phyloP scores from a whole-genome alignment of 352 stramenopile genomes.

The Pythium dissimile region DNA sequence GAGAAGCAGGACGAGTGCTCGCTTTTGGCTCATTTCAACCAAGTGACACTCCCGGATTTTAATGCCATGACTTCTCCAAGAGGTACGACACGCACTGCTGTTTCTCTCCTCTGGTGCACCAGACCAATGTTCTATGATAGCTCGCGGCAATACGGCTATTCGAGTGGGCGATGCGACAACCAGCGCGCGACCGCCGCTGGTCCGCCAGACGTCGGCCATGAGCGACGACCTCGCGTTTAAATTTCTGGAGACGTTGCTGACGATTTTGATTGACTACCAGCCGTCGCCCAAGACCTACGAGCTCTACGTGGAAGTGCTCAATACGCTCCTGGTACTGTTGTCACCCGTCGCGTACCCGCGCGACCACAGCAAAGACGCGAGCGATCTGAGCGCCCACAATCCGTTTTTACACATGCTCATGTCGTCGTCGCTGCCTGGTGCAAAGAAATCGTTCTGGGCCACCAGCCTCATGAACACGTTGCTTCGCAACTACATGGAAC shows the following conservation, averaged over 20 bases:
- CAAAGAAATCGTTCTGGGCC: slow-evolving; percentile 49
- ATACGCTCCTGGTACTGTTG: slow-evolving; percentile 64
- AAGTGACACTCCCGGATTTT: slow-evolving; percentile 28
- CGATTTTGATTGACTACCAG: slow-evolving; percentile 47
- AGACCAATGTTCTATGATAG: slow-evolving; percentile 5
- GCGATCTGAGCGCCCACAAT: slow-evolving; percentile 46
- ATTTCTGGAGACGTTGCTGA: slow-evolving; percentile 68
- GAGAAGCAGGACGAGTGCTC: slow-evolving; percentile 62
- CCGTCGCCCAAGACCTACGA: slow-evolving; percentile 65
- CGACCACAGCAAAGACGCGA: slow-evolving; percentile 41
- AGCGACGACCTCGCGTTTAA: slow-evolving; percentile 57
- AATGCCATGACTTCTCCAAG: slow-evolving; percentile 26
- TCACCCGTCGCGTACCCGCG: slow-evolving; percentile 61
- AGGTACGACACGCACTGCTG: slow-evolving; percentile 16
- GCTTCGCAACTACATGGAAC: slow-evolving; percentile 60
- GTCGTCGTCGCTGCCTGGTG: slow-evolving; percentile 22
- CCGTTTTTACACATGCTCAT: slow-evolving; percentile 74
- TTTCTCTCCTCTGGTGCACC: background rate
- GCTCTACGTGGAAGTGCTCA: slow-evolving; percentile 75
- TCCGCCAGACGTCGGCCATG: slow-evolving; percentile 13
- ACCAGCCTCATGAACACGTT: slow-evolving; percentile 47
- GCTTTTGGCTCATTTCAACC: slow-evolving; percentile 63
- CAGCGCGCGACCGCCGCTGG: background rate
- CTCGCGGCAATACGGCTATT: slow-evolving; percentile 27
- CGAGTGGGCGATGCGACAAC: slow-evolving; percentile 21